Conservation (phyloP, 2,329 filamentous ascomycete species). For the Grosmannia huntii region DNA sequence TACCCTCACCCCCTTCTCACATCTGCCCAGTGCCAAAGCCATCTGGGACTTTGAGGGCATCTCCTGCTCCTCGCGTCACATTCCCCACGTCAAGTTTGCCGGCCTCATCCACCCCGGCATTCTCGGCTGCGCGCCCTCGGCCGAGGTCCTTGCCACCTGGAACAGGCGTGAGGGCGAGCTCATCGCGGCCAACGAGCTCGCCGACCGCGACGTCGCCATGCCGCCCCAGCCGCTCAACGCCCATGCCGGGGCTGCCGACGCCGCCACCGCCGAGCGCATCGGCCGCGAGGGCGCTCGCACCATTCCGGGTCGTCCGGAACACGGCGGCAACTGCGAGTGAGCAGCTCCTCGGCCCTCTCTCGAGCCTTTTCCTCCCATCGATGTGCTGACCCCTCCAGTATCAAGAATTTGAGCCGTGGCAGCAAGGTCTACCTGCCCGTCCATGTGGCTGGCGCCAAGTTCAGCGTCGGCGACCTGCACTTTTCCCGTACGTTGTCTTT, state of each 20-base stretch:
- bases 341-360: constrained; percentile 6
- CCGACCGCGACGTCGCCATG: constrained; percentile 57
- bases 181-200: constrained; percentile 52
- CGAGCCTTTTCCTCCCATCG: too few relatives aligned
- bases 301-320: constrained; percentile 71
- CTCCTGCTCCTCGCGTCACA: constrained; percentile 72
- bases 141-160: constrained; percentile 67
- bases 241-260: constrained; percentile 55
- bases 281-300: constrained; percentile 71
- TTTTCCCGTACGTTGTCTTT: constrained; percentile 45
- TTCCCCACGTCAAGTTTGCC: constrained; percentile 75
- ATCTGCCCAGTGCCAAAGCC: constrained; percentile 33
- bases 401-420: constrained; percentile 20
- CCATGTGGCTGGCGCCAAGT: constrained; percentile 77
- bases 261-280: constrained; percentile 49
- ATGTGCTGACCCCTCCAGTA: constrained; percentile 10
- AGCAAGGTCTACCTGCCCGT: constrained; percentile 74
- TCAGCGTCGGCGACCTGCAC: constrained; percentile 79
- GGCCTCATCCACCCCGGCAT: constrained; percentile 89
- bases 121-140: constrained; percentile 73
- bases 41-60: constrained; percentile 47
- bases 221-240: constrained; percentile 60
- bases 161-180: constrained; percentile 73
- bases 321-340: constrained; percentile 75
- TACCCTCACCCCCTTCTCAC: neutral